A percentile compares a stretch with the other conserved stretches of the same genome.
These are phyloP conservation scores for Claviceps humidiphila DNA, from an alignment of 2,329 filamentous ascomycete genomes.

Conservation along the genomic window DNA sequence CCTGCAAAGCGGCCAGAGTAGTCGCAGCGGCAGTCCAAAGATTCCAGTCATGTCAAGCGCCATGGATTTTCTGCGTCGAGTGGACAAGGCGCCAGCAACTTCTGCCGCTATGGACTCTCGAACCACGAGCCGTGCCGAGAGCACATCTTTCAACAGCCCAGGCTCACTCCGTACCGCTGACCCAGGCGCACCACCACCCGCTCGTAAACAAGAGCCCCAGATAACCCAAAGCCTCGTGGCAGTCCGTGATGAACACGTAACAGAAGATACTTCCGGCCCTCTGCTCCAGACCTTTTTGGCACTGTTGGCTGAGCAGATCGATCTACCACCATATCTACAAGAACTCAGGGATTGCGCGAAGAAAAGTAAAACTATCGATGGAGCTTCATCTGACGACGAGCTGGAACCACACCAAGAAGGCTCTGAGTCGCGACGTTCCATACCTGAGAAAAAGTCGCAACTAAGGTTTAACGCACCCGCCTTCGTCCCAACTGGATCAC, in stretches of 20 bases:
- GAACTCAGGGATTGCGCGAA: not conserved
- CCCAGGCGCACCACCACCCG: not conserved
- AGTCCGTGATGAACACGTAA: not conserved
- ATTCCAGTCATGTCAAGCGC: not conserved
- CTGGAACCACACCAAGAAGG: not conserved
- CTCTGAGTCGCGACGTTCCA: not conserved
- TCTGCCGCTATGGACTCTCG: not conserved
- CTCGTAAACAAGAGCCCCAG: not conserved
- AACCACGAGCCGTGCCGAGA: not conserved
- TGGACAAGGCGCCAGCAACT: not conserved
- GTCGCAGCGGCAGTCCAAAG: not conserved
- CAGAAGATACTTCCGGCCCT: not conserved
- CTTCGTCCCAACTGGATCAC: not conserved
- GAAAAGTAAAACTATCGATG: not conserved
- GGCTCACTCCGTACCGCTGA: not conserved
- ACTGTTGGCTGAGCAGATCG: not conserved
- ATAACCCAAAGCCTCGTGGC: not conserved
- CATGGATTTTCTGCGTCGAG: constrained; percentile 4
- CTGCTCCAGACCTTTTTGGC: constrained; percentile 4
- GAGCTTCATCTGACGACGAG: not conserved
- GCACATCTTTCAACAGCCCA: not conserved
- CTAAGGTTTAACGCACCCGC: not conserved
- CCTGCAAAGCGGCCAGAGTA: constrained; percentile 2
- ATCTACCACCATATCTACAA: not conserved
- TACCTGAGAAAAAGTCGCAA: not conserved